phyloP scores from a whole-genome alignment of 176 grass and related monocot species.

The Aegilops sharonensis region DNA sequence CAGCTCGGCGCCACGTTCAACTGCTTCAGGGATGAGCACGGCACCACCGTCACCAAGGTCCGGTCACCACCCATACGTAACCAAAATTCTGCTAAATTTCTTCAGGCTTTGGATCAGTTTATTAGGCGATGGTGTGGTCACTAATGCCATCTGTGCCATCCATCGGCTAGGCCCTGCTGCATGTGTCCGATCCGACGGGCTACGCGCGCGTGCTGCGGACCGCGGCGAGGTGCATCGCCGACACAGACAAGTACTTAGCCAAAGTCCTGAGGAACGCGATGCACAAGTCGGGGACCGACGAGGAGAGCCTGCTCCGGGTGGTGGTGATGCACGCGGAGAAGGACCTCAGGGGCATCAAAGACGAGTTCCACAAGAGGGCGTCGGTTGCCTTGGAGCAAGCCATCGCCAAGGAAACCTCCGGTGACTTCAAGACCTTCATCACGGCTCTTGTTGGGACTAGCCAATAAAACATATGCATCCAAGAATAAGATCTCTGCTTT shows the following conservation, averaged over 20 bases:
- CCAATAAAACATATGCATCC: constrained; percentile 23
- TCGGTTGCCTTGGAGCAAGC: constrained; percentile 55
- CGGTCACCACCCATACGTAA: background rate
- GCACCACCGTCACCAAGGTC: constrained; percentile 63
- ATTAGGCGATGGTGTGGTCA: background rate
- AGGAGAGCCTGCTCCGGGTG: constrained; percentile 60
- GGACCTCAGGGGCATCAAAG: constrained; percentile 63
- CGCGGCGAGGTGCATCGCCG: constrained; percentile 44
- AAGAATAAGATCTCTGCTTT: background rate
- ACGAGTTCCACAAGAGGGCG: constrained; percentile 49
- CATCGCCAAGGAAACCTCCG: constrained; percentile 53
- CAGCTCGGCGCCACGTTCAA: constrained; percentile 69
- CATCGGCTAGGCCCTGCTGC: constrained; percentile 50
- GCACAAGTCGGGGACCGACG: constrained; percentile 46
- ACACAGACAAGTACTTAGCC: constrained; percentile 53
- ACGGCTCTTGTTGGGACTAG: constrained; percentile 57
- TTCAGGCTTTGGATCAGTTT: background rate
- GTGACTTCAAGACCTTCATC: constrained; percentile 74
- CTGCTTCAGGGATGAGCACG: constrained; percentile 54
- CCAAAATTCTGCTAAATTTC: background rate
- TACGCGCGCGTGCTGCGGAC: constrained; percentile 47
- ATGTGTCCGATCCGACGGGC: constrained; percentile 32
- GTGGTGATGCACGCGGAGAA: constrained; percentile 78
- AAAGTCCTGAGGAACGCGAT: constrained; percentile 51
- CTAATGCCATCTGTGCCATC: background rate